phyloP scores from a whole-genome alignment of 352 stramenopile species.

The Globisporangium barbulae region DNA sequence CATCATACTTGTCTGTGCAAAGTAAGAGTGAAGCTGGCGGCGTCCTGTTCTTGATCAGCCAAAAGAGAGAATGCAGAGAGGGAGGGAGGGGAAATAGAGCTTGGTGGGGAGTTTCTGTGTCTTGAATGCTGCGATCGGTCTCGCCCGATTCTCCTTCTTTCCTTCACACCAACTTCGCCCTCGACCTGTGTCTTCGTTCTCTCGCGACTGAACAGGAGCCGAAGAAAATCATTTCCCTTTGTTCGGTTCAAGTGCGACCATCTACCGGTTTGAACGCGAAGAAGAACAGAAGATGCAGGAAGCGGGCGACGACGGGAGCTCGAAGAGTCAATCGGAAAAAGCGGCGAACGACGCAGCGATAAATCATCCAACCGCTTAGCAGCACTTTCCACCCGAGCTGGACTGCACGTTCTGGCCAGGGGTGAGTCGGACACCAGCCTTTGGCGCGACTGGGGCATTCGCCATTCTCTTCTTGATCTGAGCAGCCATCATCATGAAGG shows the following conservation, averaged over 20 bases:
- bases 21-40: constrained; percentile 5
- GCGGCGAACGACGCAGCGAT: constrained; percentile 23
- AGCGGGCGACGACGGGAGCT: constrained; percentile 10
- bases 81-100: constrained; percentile 9
- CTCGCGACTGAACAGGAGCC: constrained; percentile 1
- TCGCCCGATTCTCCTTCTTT: constrained; percentile 3
- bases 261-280: constrained; percentile 15
- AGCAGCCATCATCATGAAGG: constrained; percentile 92
- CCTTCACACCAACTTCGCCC: neutral
- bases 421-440: constrained; percentile 60
- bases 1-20: constrained; percentile 2
- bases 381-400: constrained; percentile 78
- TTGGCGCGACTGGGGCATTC: constrained; percentile 73
- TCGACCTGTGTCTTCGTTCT: constrained; percentile 1
- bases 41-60: constrained; percentile 10
- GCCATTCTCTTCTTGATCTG: constrained; percentile 92
- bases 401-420: constrained; percentile 59
- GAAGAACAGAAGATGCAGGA: constrained; percentile 14
- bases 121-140: constrained; percentile 3
- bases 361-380: constrained; percentile 60
- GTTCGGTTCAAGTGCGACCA: constrained; percentile 11
- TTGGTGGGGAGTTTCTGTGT: constrained; percentile 5
- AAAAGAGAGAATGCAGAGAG: constrained; percentile 16
- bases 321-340: neutral
- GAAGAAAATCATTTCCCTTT: neutral